phyloP scores from a whole-genome alignment of 495 filamentous ascomycete species.

The Penicillium goetzii region DNA sequence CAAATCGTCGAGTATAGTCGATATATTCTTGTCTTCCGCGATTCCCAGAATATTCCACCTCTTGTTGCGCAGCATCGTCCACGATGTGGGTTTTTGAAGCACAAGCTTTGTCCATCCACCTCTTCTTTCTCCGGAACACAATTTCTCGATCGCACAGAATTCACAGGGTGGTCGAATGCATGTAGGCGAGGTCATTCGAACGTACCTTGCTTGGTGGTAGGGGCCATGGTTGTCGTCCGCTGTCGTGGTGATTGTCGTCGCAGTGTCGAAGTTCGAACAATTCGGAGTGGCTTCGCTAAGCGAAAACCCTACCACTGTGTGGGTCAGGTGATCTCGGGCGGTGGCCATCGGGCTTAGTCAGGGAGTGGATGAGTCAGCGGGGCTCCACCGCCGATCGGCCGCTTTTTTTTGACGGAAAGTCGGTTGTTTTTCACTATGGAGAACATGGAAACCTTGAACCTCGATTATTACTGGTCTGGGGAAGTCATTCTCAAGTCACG shows the following conservation, averaged over 20 bases:
- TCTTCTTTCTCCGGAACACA: slow-evolving; percentile 17
- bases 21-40: background rate
- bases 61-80: slow-evolving; percentile 4
- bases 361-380: slow-evolving; percentile 18
- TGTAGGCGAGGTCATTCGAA: slow-evolving; percentile 23
- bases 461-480: background rate
- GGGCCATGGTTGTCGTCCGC: slow-evolving; percentile 69
- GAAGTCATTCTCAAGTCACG: background rate
- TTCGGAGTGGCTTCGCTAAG: slow-evolving; percentile 52
- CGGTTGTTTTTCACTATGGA: slow-evolving; percentile 9
- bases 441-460: background rate
- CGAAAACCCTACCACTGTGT: slow-evolving; percentile 54
- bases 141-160: slow-evolving; percentile 34
- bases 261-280: slow-evolving; percentile 47
- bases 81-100: slow-evolving; percentile 21
- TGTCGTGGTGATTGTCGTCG: slow-evolving; percentile 56
- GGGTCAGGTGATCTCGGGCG: slow-evolving; percentile 50
- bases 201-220: slow-evolving; percentile 78
- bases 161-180: slow-evolving; percentile 24
- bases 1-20: background rate
- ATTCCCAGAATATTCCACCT: background rate
- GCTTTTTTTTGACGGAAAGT: slow-evolving; percentile 5
- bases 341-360: slow-evolving; percentile 1
- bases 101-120: slow-evolving; percentile 15
- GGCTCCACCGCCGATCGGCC: slow-evolving; percentile 18